These are phyloP conservation scores for Pachyrhizus erosus DNA, from an alignment of 306 rosid genomes.

Conservation along the genomic window DNA sequence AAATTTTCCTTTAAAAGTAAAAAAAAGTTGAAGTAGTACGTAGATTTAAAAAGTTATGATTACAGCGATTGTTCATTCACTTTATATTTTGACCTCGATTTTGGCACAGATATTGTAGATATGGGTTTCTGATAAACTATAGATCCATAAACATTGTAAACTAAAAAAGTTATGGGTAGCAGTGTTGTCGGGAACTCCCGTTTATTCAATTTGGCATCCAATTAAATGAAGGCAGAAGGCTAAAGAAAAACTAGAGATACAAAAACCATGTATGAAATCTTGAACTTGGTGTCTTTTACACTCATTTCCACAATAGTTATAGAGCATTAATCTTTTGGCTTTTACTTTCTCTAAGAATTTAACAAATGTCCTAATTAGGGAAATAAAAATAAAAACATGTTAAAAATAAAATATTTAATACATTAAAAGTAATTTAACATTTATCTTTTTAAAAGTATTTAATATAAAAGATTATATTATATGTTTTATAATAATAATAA, in stretches of 20 bases:
- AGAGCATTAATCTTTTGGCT: background rate
- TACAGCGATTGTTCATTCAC: background rate
- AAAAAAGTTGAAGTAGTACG: background rate
- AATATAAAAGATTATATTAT: too few relatives aligned
- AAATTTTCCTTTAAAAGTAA: background rate
- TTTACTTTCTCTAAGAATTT: background rate
- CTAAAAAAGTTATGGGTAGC: slow-evolving; percentile 12
- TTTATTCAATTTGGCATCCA: slow-evolving; percentile 20
- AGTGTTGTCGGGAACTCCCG: slow-evolving; percentile 21
- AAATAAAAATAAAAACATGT: too few relatives aligned
- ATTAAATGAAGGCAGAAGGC: slow-evolving; percentile 17
- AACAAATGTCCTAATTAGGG: background rate
- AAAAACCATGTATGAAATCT: slow-evolving; percentile 3
- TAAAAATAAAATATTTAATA: too few relatives aligned
- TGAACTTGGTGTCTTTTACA: slow-evolving; percentile 9
- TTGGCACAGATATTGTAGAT: background rate
- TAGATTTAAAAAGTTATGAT: background rate
- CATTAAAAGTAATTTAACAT: too few relatives aligned
- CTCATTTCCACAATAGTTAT: slow-evolving; percentile 2
- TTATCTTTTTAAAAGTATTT: too few relatives aligned
- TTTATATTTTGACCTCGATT: background rate
- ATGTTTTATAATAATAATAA: background rate
- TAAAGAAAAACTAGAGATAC: background rate
- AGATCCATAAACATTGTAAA: background rate
- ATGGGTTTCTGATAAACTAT: background rate